These are phyloP conservation scores for Tubosaeta sp. DNA, from an alignment of 768 basidiomycete species.

Conservation along the genomic window DNA sequence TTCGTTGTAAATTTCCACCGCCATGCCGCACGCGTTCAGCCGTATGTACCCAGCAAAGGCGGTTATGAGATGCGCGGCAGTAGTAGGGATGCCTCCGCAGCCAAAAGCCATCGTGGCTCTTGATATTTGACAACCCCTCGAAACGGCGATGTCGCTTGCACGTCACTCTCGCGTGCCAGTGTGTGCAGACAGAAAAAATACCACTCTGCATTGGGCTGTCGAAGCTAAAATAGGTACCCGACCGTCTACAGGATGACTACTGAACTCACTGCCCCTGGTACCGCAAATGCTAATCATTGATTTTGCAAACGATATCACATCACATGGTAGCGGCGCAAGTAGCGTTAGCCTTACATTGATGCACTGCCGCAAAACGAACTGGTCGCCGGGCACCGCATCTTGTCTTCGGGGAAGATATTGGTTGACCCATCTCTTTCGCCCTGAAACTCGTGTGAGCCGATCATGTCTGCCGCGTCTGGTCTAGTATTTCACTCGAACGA, in stretches of 20 bases:
- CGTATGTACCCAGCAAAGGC: slow-evolving; percentile 22
- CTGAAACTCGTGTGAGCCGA: slow-evolving; percentile 11
- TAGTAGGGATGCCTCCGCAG: slow-evolving; percentile 14
- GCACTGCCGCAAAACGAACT: slow-evolving; percentile 24
- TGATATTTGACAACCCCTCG: slow-evolving; percentile 27
- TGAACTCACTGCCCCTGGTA: slow-evolving; percentile 25
- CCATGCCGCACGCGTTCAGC: slow-evolving; percentile 9
- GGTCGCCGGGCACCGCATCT: slow-evolving; percentile 27
- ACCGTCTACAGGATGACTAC: not conserved
- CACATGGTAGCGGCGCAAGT: slow-evolving; percentile 26
- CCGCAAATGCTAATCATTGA: slow-evolving; percentile 27
- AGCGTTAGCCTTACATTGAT: slow-evolving; percentile 27
- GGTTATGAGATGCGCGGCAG: slow-evolving; percentile 23
- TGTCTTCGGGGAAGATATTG: slow-evolving; percentile 29
- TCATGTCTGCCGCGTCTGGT: slow-evolving; percentile 17
- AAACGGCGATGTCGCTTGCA: slow-evolving; percentile 26
- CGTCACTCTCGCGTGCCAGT: slow-evolving; percentile 25
- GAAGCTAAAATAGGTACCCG: slow-evolving; percentile 15
- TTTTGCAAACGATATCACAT: slow-evolving; percentile 29
- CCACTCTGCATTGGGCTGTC: slow-evolving; percentile 23
- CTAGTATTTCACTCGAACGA: slow-evolving; percentile 6
- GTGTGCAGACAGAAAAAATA: slow-evolving; percentile 30
- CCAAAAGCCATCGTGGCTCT: slow-evolving; percentile 8
- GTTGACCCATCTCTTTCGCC: slow-evolving; percentile 20
- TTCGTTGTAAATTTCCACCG: slow-evolving; percentile 27